Evolutionary conservation across 2,329 filamentous ascomycete genomes (phyloP).

Genomic region (Penicillium thymicola): DNA sequence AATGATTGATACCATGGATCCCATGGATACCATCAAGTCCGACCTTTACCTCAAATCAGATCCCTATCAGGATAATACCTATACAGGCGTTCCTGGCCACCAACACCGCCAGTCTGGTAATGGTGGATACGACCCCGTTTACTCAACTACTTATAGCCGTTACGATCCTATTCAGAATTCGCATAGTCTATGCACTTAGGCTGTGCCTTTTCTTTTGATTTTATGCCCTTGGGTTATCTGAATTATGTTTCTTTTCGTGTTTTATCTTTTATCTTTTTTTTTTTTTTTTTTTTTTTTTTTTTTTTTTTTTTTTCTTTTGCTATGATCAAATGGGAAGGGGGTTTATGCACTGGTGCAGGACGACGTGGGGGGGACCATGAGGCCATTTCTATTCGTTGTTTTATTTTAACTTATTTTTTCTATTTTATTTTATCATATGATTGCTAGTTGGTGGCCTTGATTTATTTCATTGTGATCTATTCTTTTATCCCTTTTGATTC

Average conservation of each 20-base stretch:
- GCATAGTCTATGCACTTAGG: slow-evolving; percentile 36
- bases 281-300: not conserved
- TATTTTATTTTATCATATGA: not conserved
- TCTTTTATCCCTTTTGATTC: not conserved
- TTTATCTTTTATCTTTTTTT: not conserved
- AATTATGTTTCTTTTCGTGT: slow-evolving; percentile 5
- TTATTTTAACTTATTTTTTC: not conserved
- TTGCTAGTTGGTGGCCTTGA: slow-evolving; percentile 1
- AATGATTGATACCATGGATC: slow-evolving; percentile 40
- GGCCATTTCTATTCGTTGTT: slow-evolving; percentile 1
- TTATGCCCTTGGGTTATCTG: not conserved
- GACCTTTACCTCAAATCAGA: slow-evolving; percentile 25
- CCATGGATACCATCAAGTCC: slow-evolving; percentile 39
- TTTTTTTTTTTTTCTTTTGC: slow-evolving; percentile 9
- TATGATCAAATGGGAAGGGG: slow-evolving; percentile 20
- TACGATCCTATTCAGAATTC: slow-evolving; percentile 34
- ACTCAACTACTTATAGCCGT: slow-evolving; percentile 31
- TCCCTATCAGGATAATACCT: slow-evolving; percentile 34
- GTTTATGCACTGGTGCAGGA: slow-evolving; percentile 38
- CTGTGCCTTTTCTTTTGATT: not conserved
- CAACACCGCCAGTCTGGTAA: slow-evolving; percentile 25
- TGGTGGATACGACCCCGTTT: slow-evolving; percentile 32
- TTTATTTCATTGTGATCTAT: slow-evolving; percentile 11
- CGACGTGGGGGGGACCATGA: slow-evolving; percentile 33
- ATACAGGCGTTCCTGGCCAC: slow-evolving; percentile 23